Conservation (phyloP, 2,329 filamentous ascomycete species). For the Triangularia verruculosa region DNA sequence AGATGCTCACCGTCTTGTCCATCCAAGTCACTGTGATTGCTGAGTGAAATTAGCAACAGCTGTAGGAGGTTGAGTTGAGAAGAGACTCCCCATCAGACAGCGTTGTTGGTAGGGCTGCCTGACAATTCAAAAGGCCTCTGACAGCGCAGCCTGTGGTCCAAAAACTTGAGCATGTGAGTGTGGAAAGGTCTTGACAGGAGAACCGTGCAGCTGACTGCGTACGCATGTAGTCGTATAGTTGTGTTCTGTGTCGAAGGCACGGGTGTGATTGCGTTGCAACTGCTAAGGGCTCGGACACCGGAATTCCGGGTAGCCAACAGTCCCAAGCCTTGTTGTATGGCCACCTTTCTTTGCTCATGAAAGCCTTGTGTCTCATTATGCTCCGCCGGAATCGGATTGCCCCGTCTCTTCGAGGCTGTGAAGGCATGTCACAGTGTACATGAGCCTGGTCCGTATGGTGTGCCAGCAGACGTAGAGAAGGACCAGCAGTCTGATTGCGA, state of each 20-base stretch:
- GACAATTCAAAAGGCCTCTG: not conserved
- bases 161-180: not conserved
- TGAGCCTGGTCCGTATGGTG: no score
- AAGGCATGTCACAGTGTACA: no score
- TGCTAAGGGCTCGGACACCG: not conserved
- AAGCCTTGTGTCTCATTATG: not conserved
- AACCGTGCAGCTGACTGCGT: not conserved
- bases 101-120: not conserved
- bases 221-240: not conserved
- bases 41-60: no score
- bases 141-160: not conserved
- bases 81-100: not conserved
- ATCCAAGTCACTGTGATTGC: not conserved
- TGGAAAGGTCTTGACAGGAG: not conserved
- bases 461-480: no score
- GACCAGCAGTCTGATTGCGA: no score
- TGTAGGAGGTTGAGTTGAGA: no score
- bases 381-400: not conserved
- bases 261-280: not conserved
- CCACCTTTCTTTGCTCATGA: no score
- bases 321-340: not conserved
- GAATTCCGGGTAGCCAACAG: not conserved
- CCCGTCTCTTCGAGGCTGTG: no score
- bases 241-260: not conserved
- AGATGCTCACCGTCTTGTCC: not conserved